Evolutionary conservation across 1,139 yeast species (phyloP), one percentile per base, ranked within the genome.

Genomic region (Candida buenavistaensis): DNA sequence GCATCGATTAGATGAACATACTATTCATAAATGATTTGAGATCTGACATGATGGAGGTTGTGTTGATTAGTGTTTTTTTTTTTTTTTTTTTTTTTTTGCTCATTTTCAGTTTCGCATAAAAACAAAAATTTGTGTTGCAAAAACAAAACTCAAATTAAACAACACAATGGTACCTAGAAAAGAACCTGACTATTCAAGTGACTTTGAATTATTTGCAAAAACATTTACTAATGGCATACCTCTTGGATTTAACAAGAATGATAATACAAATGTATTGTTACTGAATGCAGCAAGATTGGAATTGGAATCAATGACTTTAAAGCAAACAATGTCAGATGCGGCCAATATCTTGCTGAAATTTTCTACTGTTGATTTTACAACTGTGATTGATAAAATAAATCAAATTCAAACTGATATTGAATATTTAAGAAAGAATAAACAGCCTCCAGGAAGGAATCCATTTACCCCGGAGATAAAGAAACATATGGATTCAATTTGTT

Each of bases 11-110:
- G 20, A 11, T 17, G n/a, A 41, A 66, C 75, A 44, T 66, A 68
- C 74, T 64, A 38, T 59, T 55, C 28, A 67, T 48, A 42, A 60
- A 65, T 31, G 54, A 59, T 35, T 62, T 64, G 21, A 68, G 55
- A 28, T 64, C 64, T 17, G 72, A 64, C 75, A 67, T 46, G 20
- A 12, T 26, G 10, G 12, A 14, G 19, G 7, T 17, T 17, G 7
- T 17, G 19, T 17, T 17, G 7, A 17, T 17, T n/a, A n/a, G 16
- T 46, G 2, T 11, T 21, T 7, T 13, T 15, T 5, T n/a, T 33
- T 21, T 26, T 23, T 22, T 24, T 28, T 8, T 14, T 11, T 20
- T 23, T 26, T 14, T n/a, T 26, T 27, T 17, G 19, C n/a, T 22
- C 25, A n/a, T n/a, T n/a, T n/a, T n/a, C n/a, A n/a, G n/a, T n/a